Conservation (phyloP, 352 stramenopile species). For the Pythium coloratum region DNA sequence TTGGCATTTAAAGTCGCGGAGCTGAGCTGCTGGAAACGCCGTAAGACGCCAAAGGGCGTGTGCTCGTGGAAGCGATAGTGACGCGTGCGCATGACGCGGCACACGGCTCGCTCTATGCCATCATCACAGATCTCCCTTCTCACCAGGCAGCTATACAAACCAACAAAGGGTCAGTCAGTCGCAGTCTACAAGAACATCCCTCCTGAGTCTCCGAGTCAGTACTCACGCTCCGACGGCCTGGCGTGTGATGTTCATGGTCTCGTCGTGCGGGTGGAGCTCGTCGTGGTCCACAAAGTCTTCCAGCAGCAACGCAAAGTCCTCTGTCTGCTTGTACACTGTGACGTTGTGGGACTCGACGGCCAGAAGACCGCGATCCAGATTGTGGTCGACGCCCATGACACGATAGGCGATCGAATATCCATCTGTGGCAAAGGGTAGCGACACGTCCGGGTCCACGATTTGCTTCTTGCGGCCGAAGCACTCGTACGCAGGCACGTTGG, state of each 20-base stretch:
- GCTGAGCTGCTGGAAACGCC: not conserved
- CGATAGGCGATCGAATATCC: constrained; percentile 12
- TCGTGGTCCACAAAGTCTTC: constrained; percentile 40
- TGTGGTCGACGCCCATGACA: constrained; percentile 11
- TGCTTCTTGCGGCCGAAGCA: not conserved
- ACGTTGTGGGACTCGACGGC: constrained; percentile 30
- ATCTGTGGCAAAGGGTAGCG: constrained; percentile 24
- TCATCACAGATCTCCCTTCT: not conserved
- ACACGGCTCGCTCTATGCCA: not conserved
- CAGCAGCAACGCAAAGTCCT: constrained; percentile 26
- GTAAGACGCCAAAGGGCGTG: not conserved
- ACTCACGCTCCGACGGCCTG: constrained; percentile 21
- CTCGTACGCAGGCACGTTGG: constrained; percentile 4
- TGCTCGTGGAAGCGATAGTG: constrained; percentile 12
- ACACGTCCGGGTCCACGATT: constrained; percentile 10
- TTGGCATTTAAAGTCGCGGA: not conserved
- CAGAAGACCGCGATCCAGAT: constrained; percentile 10
- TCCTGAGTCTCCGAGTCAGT: no score
- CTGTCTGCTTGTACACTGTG: constrained; percentile 30
- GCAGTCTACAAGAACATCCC: not conserved
- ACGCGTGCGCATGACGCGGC: constrained; percentile 13
- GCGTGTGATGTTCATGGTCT: constrained; percentile 24
- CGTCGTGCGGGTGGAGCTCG: constrained; percentile 26
- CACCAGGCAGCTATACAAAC: not conserved
- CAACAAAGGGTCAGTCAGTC: no score